Base-by-base conservation (phyloP, 768 basidiomycete genomes). In the Rhizopogon vesiculosus region DNA sequence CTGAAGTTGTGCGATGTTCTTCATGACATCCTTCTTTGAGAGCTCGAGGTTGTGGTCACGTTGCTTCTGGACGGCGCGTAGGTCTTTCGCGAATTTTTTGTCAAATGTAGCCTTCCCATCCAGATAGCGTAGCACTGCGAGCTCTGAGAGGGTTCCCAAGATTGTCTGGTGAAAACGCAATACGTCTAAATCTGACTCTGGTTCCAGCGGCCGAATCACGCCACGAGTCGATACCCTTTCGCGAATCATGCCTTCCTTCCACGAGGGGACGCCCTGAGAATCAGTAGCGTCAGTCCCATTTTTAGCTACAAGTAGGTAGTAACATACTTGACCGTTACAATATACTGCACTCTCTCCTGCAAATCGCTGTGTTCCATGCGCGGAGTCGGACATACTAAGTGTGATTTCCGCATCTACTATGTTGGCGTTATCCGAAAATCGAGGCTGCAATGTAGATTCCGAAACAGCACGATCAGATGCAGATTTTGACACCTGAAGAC, bases 141-240 rank as follows among this genome's bases (percentile, higher is more conserved):
- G 80, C 73, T 95, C 93, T 22, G 90, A 87, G 42, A 96, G 72
- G 28, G 74, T 75, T 5, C 93, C 94, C 29, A 98, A 76, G 44
- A 82, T 73, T 41, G 87, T 83, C 1, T 73, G 64, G 0, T 89
- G 82, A 15, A 95, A 70, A 31, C 76, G 76, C 55, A 95, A 76
- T 4, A 85, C 90, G 13, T 74, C 71, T 0, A 98, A 74, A 48
- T 89, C 83, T 13, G 69, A 64, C 61, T 85, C 82, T 0, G 86
- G 74, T 60, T 98, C 95, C 38, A 99, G 73, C 0, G 89, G 78
- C 16, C 94, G 83, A n/a, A 93, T 75, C n/a, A 86, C 69, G 7
- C 97, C 97, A 9, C 78, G 79, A 1, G 85, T 89, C 1, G 89
- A 87, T 28, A 98, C 84, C 18, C 97, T 81, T 70, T 98, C 96